These are phyloP conservation scores for Priceomyces medius DNA, from an alignment of 805 yeast genomes.

Conservation along the genomic window DNA sequence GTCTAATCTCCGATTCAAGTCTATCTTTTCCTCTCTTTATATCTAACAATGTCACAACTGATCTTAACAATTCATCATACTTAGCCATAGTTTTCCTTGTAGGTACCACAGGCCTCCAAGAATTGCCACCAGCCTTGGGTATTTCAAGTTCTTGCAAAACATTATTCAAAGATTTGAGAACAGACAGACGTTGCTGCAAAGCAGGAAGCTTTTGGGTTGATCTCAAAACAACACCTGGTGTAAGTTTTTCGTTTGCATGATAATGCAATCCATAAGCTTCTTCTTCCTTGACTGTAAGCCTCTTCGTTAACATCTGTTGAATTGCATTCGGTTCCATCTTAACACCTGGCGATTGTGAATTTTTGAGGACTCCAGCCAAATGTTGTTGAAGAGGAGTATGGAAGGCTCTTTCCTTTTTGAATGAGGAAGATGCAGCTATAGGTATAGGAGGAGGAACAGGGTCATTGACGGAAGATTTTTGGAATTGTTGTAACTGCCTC, in stretches of 20 bases:
- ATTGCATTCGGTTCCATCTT: constrained; percentile 39
- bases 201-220: constrained; percentile 55
- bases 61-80: constrained; percentile 71
- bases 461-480: constrained; percentile 13
- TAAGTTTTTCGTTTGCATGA: constrained; percentile 65
- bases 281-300: constrained; percentile 74
- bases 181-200: constrained; percentile 59
- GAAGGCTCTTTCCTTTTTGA: constrained; percentile 39
- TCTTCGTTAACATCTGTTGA: constrained; percentile 48
- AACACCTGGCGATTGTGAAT: constrained; percentile 24
- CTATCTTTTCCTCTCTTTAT: constrained; percentile 85
- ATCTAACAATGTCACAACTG: constrained; percentile 72
- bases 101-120: constrained; percentile 79
- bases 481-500: constrained; percentile 45
- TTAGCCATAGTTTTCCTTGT: constrained; percentile 73
- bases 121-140: constrained; percentile 53
- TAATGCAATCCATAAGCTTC: constrained; percentile 79
- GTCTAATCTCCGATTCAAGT: constrained; percentile 68
- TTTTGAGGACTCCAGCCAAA: constrained; percentile 36
- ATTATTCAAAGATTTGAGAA: constrained; percentile 70
- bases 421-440: constrained; percentile 53
- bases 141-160: constrained; percentile 76
- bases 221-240: constrained; percentile 80
- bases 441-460: constrained; percentile 62
- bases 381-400: constrained; percentile 48